Evolutionary conservation across 78 protist species (phyloP).

Genomic region (Dictyostelium firmibasis): DNA sequence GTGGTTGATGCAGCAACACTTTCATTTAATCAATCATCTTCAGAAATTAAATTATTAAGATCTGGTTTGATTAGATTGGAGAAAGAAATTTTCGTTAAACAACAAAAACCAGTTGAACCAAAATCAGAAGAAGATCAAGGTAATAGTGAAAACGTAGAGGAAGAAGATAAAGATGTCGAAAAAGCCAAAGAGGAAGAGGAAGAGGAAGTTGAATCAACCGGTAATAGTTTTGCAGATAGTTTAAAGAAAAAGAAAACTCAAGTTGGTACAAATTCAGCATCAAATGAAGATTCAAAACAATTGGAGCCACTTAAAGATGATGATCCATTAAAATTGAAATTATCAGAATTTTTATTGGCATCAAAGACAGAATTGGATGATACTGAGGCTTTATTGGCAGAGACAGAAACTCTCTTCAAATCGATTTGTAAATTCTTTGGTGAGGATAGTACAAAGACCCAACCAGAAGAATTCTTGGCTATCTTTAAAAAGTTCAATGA

Average conservation of each 20-base stretch:
- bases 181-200: not conserved
- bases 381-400: conserved; percentile 27
- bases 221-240: not conserved
- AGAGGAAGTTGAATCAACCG: not conserved
- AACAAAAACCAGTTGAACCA: not conserved
- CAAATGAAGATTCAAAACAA: not conserved
- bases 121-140: not conserved
- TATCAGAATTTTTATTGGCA: conserved; percentile 61
- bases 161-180: not conserved
- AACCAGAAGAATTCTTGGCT: conserved; percentile 56
- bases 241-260: not conserved
- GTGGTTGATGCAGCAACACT: conserved; percentile 64
- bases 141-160: not conserved
- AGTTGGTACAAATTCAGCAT: not conserved
- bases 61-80: conserved; percentile 40
- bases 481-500: conserved; percentile 54
- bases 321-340: conserved; percentile 65
- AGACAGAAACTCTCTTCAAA: conserved; percentile 27
- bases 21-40: conserved; percentile 27
- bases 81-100: conserved; percentile 7
- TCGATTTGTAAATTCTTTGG: conserved; percentile 58
- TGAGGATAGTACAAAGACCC: conserved; percentile 25
- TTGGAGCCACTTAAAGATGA: conserved; percentile 34
- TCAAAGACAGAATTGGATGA: conserved; percentile 63
- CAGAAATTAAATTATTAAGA: conserved; percentile 51